phyloP scores from a whole-genome alignment of 2,329 filamentous ascomycete species.

The Curvularia sp. region DNA sequence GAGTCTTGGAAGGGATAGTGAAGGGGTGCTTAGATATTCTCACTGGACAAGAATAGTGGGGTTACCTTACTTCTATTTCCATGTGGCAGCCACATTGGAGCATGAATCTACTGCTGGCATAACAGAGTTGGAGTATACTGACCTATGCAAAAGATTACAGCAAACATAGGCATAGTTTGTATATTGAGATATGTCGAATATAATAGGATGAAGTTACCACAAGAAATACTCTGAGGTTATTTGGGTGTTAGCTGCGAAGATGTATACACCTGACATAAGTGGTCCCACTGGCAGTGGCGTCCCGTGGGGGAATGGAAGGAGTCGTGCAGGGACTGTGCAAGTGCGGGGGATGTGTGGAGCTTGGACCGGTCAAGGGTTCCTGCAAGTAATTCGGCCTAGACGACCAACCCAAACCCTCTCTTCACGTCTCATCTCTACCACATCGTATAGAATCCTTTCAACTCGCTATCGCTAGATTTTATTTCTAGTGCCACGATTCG shows the following conservation, averaged over 20 bases:
- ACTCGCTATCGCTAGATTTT: slow-evolving; percentile 6
- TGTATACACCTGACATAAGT: background rate
- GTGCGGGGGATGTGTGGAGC: slow-evolving; percentile 17
- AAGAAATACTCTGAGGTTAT: background rate
- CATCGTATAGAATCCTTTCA: background rate
- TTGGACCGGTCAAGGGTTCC: slow-evolving; percentile 13
- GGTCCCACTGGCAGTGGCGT: background rate
- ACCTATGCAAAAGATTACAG: background rate
- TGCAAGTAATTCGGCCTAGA: slow-evolving; percentile 13
- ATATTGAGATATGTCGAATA: background rate
- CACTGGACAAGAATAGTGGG: background rate
- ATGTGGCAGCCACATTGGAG: background rate
- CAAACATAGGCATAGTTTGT: background rate
- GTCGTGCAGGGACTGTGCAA: slow-evolving; percentile 10
- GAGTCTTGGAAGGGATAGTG: background rate
- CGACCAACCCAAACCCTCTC: slow-evolving; percentile 1
- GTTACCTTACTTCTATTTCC: background rate
- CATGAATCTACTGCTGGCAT: background rate
- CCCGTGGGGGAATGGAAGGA: background rate
- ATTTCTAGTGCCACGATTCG: slow-evolving; percentile 3
- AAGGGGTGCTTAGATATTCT: background rate
- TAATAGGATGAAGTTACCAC: background rate
- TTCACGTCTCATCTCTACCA: slow-evolving; percentile 3
- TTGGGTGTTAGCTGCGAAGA: background rate
- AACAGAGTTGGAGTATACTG: background rate